Conservation (phyloP, 1,284 basidiomycete species). For the Microbotryomycetes sp. region DNA sequence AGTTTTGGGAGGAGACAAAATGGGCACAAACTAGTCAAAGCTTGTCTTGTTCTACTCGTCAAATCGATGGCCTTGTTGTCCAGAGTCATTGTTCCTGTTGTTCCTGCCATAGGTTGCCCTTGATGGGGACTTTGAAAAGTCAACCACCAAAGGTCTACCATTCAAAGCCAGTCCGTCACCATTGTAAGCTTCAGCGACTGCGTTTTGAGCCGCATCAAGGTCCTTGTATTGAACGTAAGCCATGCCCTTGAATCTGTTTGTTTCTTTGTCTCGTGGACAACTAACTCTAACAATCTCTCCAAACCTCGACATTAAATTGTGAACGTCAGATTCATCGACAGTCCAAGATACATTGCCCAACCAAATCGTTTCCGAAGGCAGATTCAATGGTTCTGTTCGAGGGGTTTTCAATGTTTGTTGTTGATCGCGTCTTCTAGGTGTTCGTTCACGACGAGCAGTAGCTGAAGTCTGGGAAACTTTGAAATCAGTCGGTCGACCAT, state of each 20-base stretch:
- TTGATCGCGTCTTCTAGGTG: slow-evolving; percentile 47
- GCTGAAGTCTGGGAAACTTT: slow-evolving; percentile 62
- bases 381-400: slow-evolving; percentile 42
- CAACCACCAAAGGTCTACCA: background rate
- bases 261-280: slow-evolving; percentile 85
- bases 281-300: slow-evolving; percentile 69
- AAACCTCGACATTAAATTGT: slow-evolving; percentile 82
- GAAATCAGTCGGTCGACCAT: slow-evolving; percentile 83
- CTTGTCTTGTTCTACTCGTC: too few relatives aligned
- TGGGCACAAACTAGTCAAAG: too few relatives aligned
- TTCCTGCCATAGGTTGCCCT: too few relatives aligned
- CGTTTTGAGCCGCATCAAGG: slow-evolving; percentile 71
- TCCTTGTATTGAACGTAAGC: slow-evolving; percentile 91
- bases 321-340: slow-evolving; percentile 73
- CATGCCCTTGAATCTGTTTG: slow-evolving; percentile 86
- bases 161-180: background rate
- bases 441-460: slow-evolving; percentile 60
- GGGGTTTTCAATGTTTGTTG: slow-evolving; percentile 38
- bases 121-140: background rate
- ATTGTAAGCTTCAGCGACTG: slow-evolving; percentile 51
- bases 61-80: too few relatives aligned
- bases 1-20: too few relatives aligned
- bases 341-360: slow-evolving; percentile 83
- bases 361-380: slow-evolving; percentile 71
- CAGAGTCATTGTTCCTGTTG: too few relatives aligned